Evolutionary conservation across 495 filamentous ascomycete genomes (phyloP).

Genomic region (Penicillium pancosmium): DNA sequence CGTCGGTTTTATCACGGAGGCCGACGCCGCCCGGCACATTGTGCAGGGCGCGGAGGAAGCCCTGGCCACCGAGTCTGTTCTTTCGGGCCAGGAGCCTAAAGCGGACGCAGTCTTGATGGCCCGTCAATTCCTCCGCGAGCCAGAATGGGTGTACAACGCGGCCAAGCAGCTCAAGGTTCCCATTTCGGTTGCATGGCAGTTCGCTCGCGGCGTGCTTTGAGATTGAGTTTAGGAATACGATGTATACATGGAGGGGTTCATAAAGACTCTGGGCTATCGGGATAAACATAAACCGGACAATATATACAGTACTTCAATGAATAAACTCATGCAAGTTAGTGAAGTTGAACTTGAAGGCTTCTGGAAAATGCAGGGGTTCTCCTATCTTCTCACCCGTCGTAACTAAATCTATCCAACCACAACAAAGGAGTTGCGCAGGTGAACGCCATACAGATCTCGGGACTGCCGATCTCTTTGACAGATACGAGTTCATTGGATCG

Average conservation of each 20-base stretch:
- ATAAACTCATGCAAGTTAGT: background rate
- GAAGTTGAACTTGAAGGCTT: too few relatives aligned
- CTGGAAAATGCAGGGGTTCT: background rate
- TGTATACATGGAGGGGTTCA: background rate
- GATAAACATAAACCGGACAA: background rate
- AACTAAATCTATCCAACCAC: slow-evolving; percentile 1
- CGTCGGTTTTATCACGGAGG: slow-evolving; percentile 72
- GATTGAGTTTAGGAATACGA: background rate
- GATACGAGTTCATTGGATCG: background rate
- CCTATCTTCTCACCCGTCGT: background rate
- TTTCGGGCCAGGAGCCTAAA: slow-evolving; percentile 42
- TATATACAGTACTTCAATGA: background rate
- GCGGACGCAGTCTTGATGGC: slow-evolving; percentile 68
- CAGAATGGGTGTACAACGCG: slow-evolving; percentile 64
- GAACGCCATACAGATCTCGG: background rate
- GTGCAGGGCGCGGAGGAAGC: slow-evolving; percentile 57
- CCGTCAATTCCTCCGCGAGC: slow-evolving; percentile 67
- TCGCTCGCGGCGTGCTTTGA: slow-evolving; percentile 24
- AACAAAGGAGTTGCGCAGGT: background rate
- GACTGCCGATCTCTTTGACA: background rate
- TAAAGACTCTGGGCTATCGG: background rate
- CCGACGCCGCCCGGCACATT: slow-evolving; percentile 58
- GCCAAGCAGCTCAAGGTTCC: slow-evolving; percentile 62
- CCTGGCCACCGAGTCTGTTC: slow-evolving; percentile 39
- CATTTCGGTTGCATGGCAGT: slow-evolving; percentile 60